Evolutionary conservation across 2,329 filamentous ascomycete genomes (phyloP).

Genomic region (Lachnellula arida): DNA sequence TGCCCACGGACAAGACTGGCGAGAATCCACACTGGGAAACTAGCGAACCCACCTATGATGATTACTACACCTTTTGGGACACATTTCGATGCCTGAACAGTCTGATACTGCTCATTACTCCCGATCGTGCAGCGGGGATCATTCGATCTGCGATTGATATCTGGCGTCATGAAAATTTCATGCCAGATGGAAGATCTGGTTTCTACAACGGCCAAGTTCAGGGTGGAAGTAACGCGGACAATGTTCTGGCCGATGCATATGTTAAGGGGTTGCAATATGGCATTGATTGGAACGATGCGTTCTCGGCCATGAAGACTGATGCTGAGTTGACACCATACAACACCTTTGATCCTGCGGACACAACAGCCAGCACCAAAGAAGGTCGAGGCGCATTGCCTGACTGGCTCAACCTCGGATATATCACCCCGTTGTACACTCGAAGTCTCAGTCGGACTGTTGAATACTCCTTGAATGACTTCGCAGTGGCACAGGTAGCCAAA

Average conservation of each 20-base stretch:
- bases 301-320: slow-evolving; percentile 55
- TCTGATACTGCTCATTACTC: slow-evolving; percentile 58
- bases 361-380: slow-evolving; percentile 58
- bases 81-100: slow-evolving; percentile 54
- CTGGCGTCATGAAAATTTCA: slow-evolving; percentile 57
- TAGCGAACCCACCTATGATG: slow-evolving; percentile 63
- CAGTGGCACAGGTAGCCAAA: slow-evolving; percentile 56
- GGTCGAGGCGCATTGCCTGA: slow-evolving; percentile 63
- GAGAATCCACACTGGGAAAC: slow-evolving; percentile 64
- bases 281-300: slow-evolving; percentile 59
- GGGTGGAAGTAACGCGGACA: slow-evolving; percentile 65
- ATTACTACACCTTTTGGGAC: slow-evolving; percentile 66
- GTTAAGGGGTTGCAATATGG: slow-evolving; percentile 57
- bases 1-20: slow-evolving; percentile 62
- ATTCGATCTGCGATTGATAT: slow-evolving; percentile 63
- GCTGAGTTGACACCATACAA: slow-evolving; percentile 57
- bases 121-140: slow-evolving; percentile 55
- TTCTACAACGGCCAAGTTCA: slow-evolving; percentile 64
- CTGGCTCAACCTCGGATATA: slow-evolving; percentile 59
- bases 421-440: slow-evolving; percentile 49
- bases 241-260: slow-evolving; percentile 67
- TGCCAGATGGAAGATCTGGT: slow-evolving; percentile 60
- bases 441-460: slow-evolving; percentile 62
- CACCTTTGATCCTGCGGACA: slow-evolving; percentile 47
- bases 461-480: slow-evolving; percentile 65